Evolutionary conservation across 495 filamentous ascomycete species (phyloP).

Genomic region (Delitschia confertaspora): DNA sequence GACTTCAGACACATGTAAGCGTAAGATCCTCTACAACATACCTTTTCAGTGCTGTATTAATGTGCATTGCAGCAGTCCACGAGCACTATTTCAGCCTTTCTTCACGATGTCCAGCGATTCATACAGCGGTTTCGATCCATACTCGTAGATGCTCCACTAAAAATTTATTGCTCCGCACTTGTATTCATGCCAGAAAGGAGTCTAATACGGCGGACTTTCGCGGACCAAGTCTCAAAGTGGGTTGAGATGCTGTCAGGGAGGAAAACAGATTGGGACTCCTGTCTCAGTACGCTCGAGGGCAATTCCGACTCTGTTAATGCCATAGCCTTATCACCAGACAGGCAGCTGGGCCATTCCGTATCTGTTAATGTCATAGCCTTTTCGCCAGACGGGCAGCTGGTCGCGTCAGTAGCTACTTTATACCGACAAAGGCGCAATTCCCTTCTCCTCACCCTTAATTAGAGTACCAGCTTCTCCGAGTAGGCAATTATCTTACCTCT

Average conservation of each 20-base stretch:
- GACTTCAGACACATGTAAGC: neutral
- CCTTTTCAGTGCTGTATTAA: conserved; percentile 4
- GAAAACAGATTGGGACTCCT: conserved; percentile 13
- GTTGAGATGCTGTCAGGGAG: conserved; percentile 7
- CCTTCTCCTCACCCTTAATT: conserved; percentile 7
- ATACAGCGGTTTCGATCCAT: conserved; percentile 23
- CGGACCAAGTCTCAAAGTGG: neutral
- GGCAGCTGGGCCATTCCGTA: no score
- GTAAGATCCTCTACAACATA: conserved; percentile 6
- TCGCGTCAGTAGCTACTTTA: no score
- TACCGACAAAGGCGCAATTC: conserved; percentile 10
- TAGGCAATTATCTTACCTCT: neutral
- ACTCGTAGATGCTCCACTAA: conserved; percentile 28
- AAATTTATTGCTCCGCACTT: conserved; percentile 32
- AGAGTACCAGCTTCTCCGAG: neutral
- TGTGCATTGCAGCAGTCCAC: conserved; percentile 1
- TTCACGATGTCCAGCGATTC: conserved; percentile 36
- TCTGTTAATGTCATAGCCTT: no score
- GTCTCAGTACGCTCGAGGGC: conserved; percentile 19
- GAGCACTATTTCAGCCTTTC: conserved; percentile 19
- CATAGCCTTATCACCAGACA: conserved; percentile 7
- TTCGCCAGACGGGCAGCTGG: no score
- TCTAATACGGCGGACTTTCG: conserved; percentile 10
- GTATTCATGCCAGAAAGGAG: conserved; percentile 34
- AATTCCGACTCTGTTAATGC: conserved; percentile 10